Percentiles rank a stretch among this genome's conserved stretches.
Conservation (phyloP, 106 monocot genomes). For the Cymbidium sinense region DNA sequence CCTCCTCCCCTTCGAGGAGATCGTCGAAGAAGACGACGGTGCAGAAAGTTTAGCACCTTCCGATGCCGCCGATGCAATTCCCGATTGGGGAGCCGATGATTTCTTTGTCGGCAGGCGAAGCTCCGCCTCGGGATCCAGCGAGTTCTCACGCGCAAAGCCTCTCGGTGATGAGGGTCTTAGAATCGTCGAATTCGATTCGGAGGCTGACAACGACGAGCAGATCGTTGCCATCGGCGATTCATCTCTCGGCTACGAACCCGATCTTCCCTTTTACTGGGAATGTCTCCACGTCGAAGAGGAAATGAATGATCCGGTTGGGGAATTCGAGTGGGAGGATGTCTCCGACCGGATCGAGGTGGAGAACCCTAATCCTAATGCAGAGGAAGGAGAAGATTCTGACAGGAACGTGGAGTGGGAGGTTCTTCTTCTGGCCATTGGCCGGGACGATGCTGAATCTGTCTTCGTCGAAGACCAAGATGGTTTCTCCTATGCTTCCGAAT, state of each 20-base stretch:
- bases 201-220: constrained; percentile 43
- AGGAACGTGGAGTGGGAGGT: constrained; percentile 44
- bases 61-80: background rate
- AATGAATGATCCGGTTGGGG: constrained; percentile 26
- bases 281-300: constrained; percentile 50
- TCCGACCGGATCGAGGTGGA: constrained; percentile 19
- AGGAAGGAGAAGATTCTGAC: constrained; percentile 7
- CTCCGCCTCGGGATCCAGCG: constrained; percentile 18
- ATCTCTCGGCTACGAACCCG: background rate
- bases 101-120: constrained; percentile 21
- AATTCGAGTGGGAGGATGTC: constrained; percentile 87
- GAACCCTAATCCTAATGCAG: background rate
- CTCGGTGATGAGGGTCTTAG: constrained; percentile 16
- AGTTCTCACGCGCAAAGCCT: constrained; percentile 17
- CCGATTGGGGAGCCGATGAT: constrained; percentile 26
- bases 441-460: constrained; percentile 18
- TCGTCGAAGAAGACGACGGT: background rate
- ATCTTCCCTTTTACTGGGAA: constrained; percentile 43
- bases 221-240: constrained; percentile 20
- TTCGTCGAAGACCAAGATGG: constrained; percentile 51
- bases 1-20: background rate
- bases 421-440: background rate
- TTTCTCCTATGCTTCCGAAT: constrained; percentile 53
- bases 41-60: background rate
- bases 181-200: constrained; percentile 29